phyloP scores from a whole-genome alignment of 2,329 filamentous ascomycete species.

The Ambrosiella beaveri region DNA sequence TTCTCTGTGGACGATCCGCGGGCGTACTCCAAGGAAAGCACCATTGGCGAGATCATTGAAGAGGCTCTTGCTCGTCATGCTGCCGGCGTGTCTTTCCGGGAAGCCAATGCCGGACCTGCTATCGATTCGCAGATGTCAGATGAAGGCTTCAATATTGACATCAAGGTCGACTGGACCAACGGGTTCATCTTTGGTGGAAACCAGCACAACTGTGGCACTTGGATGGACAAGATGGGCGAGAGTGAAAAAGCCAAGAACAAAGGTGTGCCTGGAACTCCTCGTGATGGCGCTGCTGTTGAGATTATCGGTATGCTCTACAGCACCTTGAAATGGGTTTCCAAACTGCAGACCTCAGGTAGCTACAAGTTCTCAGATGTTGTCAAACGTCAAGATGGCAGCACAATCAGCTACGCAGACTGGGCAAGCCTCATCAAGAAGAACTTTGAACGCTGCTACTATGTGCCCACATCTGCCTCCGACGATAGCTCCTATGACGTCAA shows the following conservation, averaged over 20 bases:
- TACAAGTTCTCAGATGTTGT: slow-evolving; percentile 56
- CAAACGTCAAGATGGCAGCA: slow-evolving; percentile 39
- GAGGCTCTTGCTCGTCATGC: slow-evolving; percentile 88
- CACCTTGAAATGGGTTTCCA: slow-evolving; percentile 61
- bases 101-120: slow-evolving; percentile 77
- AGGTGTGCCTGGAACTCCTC: slow-evolving; percentile 86
- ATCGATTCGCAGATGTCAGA: slow-evolving; percentile 88
- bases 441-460: slow-evolving; percentile 86
- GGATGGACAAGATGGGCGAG: slow-evolving; percentile 99
- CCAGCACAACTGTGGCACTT: slow-evolving; percentile 89
- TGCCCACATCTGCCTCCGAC: slow-evolving; percentile 52
- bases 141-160: slow-evolving; percentile 80
- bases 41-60: slow-evolving; percentile 77
- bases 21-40: slow-evolving; percentile 72
- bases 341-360: slow-evolving; percentile 47
- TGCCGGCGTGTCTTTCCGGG: slow-evolving; percentile 74
- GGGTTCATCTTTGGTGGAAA: slow-evolving; percentile 90
- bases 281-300: slow-evolving; percentile 87
- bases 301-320: slow-evolving; percentile 91
- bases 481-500: slow-evolving; percentile 71
- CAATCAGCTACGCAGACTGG: slow-evolving; percentile 62
- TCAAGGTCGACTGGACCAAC: slow-evolving; percentile 78
- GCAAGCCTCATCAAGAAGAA: slow-evolving; percentile 60
- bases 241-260: slow-evolving; percentile 80
- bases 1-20: slow-evolving; percentile 66